phyloP scores from a whole-genome alignment of 1,284 basidiomycete genomes.

The Tausonia pullulans region DNA sequence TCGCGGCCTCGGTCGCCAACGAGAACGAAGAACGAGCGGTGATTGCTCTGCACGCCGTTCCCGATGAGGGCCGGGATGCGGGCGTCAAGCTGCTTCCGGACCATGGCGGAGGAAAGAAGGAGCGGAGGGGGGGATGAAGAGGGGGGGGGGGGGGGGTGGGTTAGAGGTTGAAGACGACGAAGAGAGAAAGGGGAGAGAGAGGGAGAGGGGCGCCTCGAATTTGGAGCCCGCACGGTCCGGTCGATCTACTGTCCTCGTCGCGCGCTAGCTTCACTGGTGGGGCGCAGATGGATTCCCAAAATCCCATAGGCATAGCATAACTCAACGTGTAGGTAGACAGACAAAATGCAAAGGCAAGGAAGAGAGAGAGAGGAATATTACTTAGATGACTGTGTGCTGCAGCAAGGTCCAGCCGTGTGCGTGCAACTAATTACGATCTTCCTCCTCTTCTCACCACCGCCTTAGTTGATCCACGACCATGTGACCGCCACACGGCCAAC shows the following conservation, averaged over 20 bases:
- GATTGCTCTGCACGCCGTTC: conserved; percentile 85
- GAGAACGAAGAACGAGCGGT: conserved; percentile 91
- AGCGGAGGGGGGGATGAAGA: neutral
- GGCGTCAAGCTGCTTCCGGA: conserved; percentile 56
- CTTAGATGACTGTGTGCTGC: too few relatives aligned
- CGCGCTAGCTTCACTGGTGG: too few relatives aligned
- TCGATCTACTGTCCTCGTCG: too few relatives aligned
- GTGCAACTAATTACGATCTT: too few relatives aligned
- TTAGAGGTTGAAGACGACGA: neutral
- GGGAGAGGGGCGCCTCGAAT: neutral
- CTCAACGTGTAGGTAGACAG: too few relatives aligned
- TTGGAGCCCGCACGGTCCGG: too few relatives aligned
- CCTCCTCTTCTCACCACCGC: too few relatives aligned
- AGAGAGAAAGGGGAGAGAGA: neutral
- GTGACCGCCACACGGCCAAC: neutral
- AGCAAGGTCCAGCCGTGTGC: too few relatives aligned
- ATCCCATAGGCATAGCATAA: too few relatives aligned
- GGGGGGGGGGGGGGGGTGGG: neutral
- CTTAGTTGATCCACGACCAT: conserved; percentile 5
- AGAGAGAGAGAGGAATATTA: too few relatives aligned
- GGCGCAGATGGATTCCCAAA: too few relatives aligned
- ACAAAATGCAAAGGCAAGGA: too few relatives aligned
- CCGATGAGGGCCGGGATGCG: conserved; percentile 85
- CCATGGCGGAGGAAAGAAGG: conserved; percentile 1
- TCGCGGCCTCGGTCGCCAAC: conserved; percentile 92